Conservation (phyloP, 169 alveolate species). For the Blepharisma undulans region DNA sequence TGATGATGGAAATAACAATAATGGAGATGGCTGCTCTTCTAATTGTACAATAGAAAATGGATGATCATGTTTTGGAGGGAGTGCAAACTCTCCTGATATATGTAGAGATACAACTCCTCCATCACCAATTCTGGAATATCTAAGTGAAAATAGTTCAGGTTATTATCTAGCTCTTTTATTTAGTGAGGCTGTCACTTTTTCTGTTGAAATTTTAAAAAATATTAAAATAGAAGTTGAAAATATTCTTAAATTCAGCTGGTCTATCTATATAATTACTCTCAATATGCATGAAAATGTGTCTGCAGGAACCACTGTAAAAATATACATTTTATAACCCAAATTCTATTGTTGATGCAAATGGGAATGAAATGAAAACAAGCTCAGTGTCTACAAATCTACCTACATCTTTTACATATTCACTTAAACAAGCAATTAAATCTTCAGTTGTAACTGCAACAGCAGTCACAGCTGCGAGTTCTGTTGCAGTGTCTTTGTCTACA, state of each 20-base stretch:
- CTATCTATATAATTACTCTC: not conserved
- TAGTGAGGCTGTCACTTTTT: not conserved
- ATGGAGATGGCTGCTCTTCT: not conserved
- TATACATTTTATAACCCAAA: not conserved
- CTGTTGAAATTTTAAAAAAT: not conserved
- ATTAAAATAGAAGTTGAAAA: not conserved
- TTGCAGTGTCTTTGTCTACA: too few relatives aligned
- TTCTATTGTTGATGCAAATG: not conserved
- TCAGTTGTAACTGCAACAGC: not conserved
- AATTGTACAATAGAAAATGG: not conserved
- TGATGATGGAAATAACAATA: not conserved
- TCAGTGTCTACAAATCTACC: not conserved
- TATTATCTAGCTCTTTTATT: not conserved
- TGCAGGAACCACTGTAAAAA: not conserved
- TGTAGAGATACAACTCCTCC: not conserved
- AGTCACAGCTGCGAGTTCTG: too few relatives aligned
- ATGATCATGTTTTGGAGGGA: not conserved
- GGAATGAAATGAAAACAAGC: not conserved
- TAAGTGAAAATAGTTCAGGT: not conserved
- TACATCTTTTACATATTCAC: not conserved
- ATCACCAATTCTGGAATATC: not conserved
- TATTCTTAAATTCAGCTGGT: not conserved
- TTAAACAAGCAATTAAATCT: not conserved
- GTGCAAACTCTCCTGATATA: not conserved
- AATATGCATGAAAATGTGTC: not conserved